Evolutionary conservation across 768 basidiomycete species (phyloP).

Genomic region (Nevesoporus exiguus): DNA sequence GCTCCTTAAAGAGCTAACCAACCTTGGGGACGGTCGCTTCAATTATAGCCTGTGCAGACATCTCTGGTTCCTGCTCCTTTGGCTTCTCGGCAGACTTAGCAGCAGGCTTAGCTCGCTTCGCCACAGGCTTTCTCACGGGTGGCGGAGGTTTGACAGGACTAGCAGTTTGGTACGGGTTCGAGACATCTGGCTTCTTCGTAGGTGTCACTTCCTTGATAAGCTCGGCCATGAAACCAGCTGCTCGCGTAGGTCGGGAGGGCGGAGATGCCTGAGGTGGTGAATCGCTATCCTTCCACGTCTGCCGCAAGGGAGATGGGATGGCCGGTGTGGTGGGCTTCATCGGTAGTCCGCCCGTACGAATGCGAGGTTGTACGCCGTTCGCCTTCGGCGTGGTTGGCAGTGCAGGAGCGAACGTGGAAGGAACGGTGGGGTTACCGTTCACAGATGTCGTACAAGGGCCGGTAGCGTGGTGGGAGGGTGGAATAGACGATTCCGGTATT

Average conservation of each 20-base stretch:
- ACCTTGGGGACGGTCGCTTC: slow-evolving; percentile 78
- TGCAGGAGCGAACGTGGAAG: slow-evolving; percentile 24
- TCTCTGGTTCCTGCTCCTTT: slow-evolving; percentile 26
- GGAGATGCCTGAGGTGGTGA: slow-evolving; percentile 35
- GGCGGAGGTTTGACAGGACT: slow-evolving; percentile 57
- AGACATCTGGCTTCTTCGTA: slow-evolving; percentile 59
- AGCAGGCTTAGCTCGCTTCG: slow-evolving; percentile 36
- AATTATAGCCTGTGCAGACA: slow-evolving; percentile 65
- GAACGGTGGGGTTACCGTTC: slow-evolving; percentile 24
- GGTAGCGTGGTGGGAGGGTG: slow-evolving; percentile 28
- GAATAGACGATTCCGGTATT: slow-evolving; percentile 32
- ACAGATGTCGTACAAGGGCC: slow-evolving; percentile 26
- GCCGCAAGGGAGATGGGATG: slow-evolving; percentile 70
- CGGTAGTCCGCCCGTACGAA: slow-evolving; percentile 39
- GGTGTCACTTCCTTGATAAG: slow-evolving; percentile 71
- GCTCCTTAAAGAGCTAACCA: slow-evolving; percentile 17
- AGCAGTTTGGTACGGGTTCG: slow-evolving; percentile 75
- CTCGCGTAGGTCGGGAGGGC: slow-evolving; percentile 48
- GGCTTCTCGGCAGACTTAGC: slow-evolving; percentile 36
- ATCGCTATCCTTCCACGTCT: slow-evolving; percentile 58
- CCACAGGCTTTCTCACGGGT: slow-evolving; percentile 38
- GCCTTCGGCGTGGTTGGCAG: slow-evolving; percentile 26
- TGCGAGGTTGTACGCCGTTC: slow-evolving; percentile 30
- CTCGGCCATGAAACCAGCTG: slow-evolving; percentile 65
- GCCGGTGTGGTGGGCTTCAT: slow-evolving; percentile 59